phyloP scores from a whole-genome alignment of 495 filamentous ascomycete species.

The Penicillium salamii region DNA sequence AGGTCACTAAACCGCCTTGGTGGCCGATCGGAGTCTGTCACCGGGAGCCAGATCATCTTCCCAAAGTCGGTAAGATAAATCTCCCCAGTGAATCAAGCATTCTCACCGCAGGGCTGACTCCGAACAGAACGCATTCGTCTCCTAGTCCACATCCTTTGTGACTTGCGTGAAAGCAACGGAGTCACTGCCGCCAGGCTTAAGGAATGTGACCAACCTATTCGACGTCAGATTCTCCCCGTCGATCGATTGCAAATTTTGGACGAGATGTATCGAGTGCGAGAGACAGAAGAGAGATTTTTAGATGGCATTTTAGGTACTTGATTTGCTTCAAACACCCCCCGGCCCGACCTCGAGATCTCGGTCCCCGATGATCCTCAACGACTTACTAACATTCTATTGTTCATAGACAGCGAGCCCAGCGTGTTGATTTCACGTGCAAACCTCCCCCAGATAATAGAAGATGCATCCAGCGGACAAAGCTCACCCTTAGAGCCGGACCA shows the following conservation, averaged over 20 bases:
- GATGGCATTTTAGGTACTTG: conserved; percentile 56
- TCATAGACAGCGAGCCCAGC: conserved; percentile 16
- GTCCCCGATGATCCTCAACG: not conserved
- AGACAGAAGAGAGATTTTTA: conserved; percentile 56
- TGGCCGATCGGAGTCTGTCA: conserved; percentile 70
- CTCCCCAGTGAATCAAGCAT: not conserved
- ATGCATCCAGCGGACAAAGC: conserved; percentile 13
- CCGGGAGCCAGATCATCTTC: conserved; percentile 76
- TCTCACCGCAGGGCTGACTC: not conserved
- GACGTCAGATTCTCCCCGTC: conserved; percentile 37
- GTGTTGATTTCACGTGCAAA: conserved; percentile 34
- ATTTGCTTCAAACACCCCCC: too few species aligned
- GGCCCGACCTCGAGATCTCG: too few species aligned
- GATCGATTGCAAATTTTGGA: conserved; percentile 48
- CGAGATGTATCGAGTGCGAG: conserved; percentile 64
- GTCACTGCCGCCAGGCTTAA: conserved; percentile 35
- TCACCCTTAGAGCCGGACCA: conserved; percentile 5
- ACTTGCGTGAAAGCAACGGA: conserved; percentile 35
- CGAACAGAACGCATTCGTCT: conserved; percentile 57
- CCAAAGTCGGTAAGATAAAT: conserved; percentile 57
- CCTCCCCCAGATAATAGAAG: conserved; percentile 26
- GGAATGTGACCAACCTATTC: conserved; percentile 42
- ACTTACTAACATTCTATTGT: not conserved
- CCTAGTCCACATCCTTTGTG: conserved; percentile 57
- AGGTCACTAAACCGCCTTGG: conserved; percentile 62